Conservation (phyloP, 1,284 basidiomycete species). For the Xerocomus nothofagi region DNA sequence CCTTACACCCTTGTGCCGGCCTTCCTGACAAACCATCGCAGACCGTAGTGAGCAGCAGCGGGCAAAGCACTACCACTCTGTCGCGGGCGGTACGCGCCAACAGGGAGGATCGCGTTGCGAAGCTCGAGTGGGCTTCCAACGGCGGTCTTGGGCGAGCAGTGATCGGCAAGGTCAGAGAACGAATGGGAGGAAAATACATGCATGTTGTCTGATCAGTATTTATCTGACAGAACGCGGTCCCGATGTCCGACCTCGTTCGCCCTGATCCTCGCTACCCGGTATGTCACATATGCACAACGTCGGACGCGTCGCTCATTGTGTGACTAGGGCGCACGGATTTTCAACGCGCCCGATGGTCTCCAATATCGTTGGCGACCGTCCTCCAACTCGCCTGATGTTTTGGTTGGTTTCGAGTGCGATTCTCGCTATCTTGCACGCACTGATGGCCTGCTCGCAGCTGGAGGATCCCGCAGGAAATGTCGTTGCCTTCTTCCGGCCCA, state of each 20-base stretch:
- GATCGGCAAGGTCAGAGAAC: constrained; percentile 68
- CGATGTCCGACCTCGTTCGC: constrained; percentile 78
- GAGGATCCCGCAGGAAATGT: constrained; percentile 66
- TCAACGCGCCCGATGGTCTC: constrained; percentile 78
- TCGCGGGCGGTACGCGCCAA: constrained; percentile 74
- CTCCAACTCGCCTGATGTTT: constrained; percentile 53
- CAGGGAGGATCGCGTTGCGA: constrained; percentile 81
- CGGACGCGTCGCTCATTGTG: constrained; percentile 17
- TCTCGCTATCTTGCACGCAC: constrained; percentile 18
- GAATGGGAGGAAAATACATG: background rate
- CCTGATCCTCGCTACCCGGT: constrained; percentile 60
- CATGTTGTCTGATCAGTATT: constrained; percentile 23
- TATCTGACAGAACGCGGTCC: constrained; percentile 58
- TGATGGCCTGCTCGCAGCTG: constrained; percentile 46
- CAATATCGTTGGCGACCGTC: constrained; percentile 75
- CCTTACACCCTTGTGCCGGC: constrained; percentile 14
- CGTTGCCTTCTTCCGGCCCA: constrained; percentile 76
- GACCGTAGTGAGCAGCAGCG: constrained; percentile 62
- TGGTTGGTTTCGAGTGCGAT: constrained; percentile 47
- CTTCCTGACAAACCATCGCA: constrained; percentile 35
- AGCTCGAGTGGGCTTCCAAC: constrained; percentile 78
- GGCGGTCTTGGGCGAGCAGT: constrained; percentile 78
- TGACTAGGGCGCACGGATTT: constrained; percentile 59
- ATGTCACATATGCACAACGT: constrained; percentile 26
- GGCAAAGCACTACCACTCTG: constrained; percentile 70